A percentile compares a stretch with the other conserved stretches of the same genome.
Conservation (phyloP, 2,329 filamentous ascomycete species). For the Fusarium piperis region DNA sequence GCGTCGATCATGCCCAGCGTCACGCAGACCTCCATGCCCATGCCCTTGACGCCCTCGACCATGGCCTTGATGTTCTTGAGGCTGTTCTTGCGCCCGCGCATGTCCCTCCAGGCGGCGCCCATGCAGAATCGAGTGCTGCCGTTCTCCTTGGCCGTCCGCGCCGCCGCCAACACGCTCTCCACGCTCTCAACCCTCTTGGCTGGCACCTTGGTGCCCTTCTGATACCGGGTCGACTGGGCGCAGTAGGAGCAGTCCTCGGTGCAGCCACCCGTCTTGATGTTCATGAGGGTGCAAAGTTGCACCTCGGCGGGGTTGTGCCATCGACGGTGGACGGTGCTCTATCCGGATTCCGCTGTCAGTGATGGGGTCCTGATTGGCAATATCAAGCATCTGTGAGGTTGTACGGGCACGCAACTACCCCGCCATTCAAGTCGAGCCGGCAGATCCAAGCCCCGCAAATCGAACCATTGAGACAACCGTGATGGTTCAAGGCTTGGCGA, state of each 20-base stretch:
- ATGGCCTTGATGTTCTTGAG: constrained; percentile 87
- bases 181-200: constrained; percentile 83
- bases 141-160: constrained; percentile 80
- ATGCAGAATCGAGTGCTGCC: constrained; percentile 94
- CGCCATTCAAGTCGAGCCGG: not conserved
- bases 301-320: constrained; percentile 87
- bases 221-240: constrained; percentile 85
- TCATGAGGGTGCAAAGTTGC: constrained; percentile 94
- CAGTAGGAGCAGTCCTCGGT: constrained; percentile 95
- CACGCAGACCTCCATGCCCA: constrained; percentile 94
- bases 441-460: not conserved
- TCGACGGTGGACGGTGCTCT: constrained; percentile 82
- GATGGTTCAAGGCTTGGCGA: not conserved
- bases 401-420: not conserved
- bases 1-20: constrained; percentile 92
- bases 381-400: constrained; percentile 2
- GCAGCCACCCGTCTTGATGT: constrained; percentile 95
- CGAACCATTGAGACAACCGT: not conserved
- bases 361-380: not conserved
- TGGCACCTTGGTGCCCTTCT: constrained; percentile 78
- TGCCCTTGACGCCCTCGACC: constrained; percentile 79
- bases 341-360: constrained; percentile 30
- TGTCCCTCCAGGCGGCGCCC: constrained; percentile 93
- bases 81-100: constrained; percentile 87
- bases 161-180: constrained; percentile 82